Evolutionary conservation across 208 protist genomes (phyloP).

Genomic region (Strigomonas oncopelti): DNA sequence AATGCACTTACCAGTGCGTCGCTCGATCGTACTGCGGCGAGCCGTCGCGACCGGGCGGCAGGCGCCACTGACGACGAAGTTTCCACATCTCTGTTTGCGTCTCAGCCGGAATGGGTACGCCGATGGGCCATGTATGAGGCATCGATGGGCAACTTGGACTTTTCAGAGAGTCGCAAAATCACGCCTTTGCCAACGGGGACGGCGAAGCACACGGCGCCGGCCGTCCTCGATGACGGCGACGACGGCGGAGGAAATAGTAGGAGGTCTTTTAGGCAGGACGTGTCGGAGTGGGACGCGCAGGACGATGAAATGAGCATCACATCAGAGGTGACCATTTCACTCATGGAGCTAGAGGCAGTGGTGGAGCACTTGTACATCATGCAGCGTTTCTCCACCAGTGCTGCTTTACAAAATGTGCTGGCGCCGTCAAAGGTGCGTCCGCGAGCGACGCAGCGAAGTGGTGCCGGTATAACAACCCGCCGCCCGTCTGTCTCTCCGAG

Average conservation of each 20-base stretch:
- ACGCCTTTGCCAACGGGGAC: not conserved
- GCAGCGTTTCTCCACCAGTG: conserved; percentile 3
- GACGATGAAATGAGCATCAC: too few species aligned
- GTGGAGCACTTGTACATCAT: conserved; percentile 32
- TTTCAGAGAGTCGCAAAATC: conserved; percentile 25
- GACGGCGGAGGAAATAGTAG: not conserved
- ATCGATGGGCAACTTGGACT: conserved; percentile 82
- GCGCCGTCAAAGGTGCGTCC: too few species aligned
- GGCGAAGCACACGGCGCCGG: not conserved
- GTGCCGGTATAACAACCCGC: too few species aligned
- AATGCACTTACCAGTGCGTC: too few species aligned
- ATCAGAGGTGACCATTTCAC: conserved; percentile 6
- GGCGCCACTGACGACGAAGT: too few species aligned
- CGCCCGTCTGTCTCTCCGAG: too few species aligned
- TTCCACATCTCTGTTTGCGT: not conserved
- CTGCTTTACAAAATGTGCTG: not conserved
- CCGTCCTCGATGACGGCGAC: too few species aligned
- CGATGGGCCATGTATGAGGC: conserved; percentile 83
- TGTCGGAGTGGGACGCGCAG: not conserved
- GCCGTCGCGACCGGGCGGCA: too few species aligned
- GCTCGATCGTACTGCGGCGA: too few species aligned
- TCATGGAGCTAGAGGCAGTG: conserved; percentile 21
- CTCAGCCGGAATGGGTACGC: conserved; percentile 71
- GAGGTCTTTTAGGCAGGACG: not conserved
- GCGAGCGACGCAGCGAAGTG: too few species aligned